These are phyloP conservation scores for Clarireedia sp. DNA, from an alignment of 2,329 filamentous ascomycete genomes.

Conservation along the genomic window DNA sequence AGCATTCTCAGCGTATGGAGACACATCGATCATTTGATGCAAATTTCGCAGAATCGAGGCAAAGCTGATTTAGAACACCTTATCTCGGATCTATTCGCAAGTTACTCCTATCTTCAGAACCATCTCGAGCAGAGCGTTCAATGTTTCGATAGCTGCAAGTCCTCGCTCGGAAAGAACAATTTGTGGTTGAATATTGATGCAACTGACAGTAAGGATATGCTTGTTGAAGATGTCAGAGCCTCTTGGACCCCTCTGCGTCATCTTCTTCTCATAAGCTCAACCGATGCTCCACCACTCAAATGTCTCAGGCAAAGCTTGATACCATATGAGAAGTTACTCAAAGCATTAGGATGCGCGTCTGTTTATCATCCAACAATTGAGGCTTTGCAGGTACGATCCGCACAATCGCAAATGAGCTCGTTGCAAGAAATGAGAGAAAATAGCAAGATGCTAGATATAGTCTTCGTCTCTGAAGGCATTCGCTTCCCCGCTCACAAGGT, in stretches of 20 bases:
- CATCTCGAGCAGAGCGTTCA: conserved; percentile 5
- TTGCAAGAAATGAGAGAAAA: neutral
- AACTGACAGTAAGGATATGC: neutral
- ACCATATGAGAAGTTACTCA: conserved; percentile 20
- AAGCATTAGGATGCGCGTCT: conserved; percentile 17
- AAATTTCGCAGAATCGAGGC: conserved; percentile 9
- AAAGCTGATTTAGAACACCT: conserved; percentile 12
- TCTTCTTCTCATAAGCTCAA: conserved; percentile 21
- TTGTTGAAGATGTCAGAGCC: conserved; percentile 12
- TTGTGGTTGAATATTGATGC: conserved; percentile 20
- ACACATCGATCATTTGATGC: conserved; percentile 18
- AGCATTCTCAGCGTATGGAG: conserved; percentile 13
- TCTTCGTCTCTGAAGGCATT: neutral
- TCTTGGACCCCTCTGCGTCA: conserved; percentile 18
- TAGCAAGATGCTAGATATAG: neutral
- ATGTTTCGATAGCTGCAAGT: neutral
- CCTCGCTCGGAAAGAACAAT: neutral
- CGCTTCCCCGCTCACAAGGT: neutral
- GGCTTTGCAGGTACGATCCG: neutral
- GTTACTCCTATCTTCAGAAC: conserved; percentile 21
- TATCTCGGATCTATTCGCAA: conserved; percentile 14
- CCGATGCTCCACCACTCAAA: conserved; percentile 19
- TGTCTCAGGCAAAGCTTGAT: conserved; percentile 18
- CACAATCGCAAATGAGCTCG: conserved; percentile 3
- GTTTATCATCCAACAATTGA: conserved; percentile 19